Evolutionary conservation across 805 yeast genomes (phyloP).

Genomic region (Ogataea zsoltii): DNA sequence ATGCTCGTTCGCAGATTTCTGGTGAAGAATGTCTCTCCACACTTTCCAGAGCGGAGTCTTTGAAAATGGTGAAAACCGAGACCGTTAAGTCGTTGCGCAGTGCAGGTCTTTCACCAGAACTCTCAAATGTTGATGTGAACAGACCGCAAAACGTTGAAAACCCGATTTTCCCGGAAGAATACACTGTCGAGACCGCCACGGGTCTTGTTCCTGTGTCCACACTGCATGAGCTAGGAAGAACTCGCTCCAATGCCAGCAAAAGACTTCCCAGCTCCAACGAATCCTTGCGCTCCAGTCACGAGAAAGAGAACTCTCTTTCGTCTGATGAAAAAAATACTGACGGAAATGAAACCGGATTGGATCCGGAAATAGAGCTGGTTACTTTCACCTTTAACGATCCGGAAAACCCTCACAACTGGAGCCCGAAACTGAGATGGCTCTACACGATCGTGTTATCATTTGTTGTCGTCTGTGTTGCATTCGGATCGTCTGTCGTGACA

Average conservation of each 20-base stretch:
- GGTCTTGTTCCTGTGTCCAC: conserved; percentile 85
- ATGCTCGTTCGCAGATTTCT: conserved; percentile 47
- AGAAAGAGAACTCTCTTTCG: conserved; percentile 30
- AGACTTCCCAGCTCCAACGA: conserved; percentile 21
- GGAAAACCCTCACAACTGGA: conserved; percentile 90
- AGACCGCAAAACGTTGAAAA: conserved; percentile 54
- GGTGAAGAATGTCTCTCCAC: conserved; percentile 28
- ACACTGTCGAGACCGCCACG: conserved; percentile 81
- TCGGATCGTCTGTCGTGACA: conserved; percentile 88
- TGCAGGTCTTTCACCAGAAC: conserved; percentile 56
- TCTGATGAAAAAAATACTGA: conserved; percentile 26
- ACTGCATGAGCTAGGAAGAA: conserved; percentile 65
- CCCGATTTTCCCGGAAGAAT: conserved; percentile 91
- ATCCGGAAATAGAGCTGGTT: conserved; percentile 78
- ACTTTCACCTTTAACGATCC: conserved; percentile 81
- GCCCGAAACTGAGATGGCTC: conserved; percentile 50
- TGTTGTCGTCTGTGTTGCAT: conserved; percentile 86
- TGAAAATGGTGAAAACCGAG: conserved; percentile 60
- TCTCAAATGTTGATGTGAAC: conserved; percentile 56
- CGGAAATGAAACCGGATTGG: conserved; percentile 36
- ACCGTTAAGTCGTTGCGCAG: conserved; percentile 69
- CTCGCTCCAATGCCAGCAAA: conserved; percentile 21
- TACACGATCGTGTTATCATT: conserved; percentile 70
- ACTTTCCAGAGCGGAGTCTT: conserved; percentile 34
- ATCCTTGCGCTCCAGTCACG: conserved; percentile 17